A percentile compares a stretch with the other conserved stretches of the same genome.
phyloP scores from a whole-genome alignment of 495 filamentous ascomycete species.

The Trichoderma asperelloides region DNA sequence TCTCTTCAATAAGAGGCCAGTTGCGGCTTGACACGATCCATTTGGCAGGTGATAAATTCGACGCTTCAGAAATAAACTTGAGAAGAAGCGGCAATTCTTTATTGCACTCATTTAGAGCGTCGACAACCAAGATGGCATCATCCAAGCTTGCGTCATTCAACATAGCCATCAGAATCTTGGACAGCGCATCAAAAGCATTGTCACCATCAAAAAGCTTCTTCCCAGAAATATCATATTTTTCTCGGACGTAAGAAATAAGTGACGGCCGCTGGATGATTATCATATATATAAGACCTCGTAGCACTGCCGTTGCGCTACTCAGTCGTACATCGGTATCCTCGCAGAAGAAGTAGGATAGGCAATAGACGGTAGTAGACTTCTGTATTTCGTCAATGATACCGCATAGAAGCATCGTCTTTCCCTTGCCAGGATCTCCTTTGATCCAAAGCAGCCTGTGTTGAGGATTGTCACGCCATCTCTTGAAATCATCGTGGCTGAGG shows the following conservation, averaged over 20 bases:
- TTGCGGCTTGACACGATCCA: neutral
- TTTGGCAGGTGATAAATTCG: neutral
- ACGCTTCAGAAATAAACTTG: conserved; percentile 16
- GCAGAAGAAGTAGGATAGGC: conserved; percentile 39
- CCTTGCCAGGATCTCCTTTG: conserved; percentile 33
- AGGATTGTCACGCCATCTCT: conserved; percentile 14
- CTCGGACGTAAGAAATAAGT: conserved; percentile 23
- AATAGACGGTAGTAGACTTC: neutral
- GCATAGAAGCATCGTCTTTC: conserved; percentile 41
- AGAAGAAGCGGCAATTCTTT: conserved; percentile 18
- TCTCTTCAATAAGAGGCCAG: neutral
- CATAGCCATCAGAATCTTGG: conserved; percentile 22
- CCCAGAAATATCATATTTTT: conserved; percentile 20
- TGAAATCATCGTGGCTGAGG: conserved; percentile 29
- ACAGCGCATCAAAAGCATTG: conserved; percentile 24
- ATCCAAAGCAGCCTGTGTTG: conserved; percentile 23
- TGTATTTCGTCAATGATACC: conserved; percentile 31
- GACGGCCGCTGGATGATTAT: conserved; percentile 24
- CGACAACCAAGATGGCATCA: conserved; percentile 17
- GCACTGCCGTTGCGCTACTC: conserved; percentile 30
- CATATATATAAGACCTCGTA: conserved; percentile 34
- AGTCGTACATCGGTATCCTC: conserved; percentile 26
- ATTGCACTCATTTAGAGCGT: conserved; percentile 39
- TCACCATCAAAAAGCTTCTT: conserved; percentile 24
- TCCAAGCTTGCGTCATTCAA: conserved; percentile 20